A percentile compares a stretch with the other conserved stretches of the same genome.
Evolutionary conservation across 2,329 filamentous ascomycete species (phyloP).

Genomic region (Exophiala oligosperma): DNA sequence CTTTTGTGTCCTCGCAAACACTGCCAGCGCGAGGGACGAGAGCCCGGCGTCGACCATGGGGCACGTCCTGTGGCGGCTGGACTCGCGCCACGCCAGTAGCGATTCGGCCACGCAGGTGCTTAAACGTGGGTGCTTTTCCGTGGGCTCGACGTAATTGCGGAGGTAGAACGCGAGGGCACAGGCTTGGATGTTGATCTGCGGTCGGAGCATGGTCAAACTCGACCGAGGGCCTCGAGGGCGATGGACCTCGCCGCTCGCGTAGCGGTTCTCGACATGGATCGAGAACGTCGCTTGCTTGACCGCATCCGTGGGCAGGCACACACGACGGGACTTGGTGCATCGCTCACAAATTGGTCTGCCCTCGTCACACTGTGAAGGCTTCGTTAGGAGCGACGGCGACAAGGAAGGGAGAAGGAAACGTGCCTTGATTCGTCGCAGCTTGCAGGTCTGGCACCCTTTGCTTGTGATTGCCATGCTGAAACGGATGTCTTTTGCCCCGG

Average conservation of each 20-base stretch:
- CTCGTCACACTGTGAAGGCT: constrained; percentile 28
- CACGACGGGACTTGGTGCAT: constrained; percentile 26
- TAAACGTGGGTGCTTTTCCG: constrained; percentile 17
- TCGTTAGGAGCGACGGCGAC: not conserved
- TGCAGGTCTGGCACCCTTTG: constrained; percentile 31
- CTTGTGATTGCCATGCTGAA: constrained; percentile 15
- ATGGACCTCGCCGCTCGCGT: constrained; percentile 32
- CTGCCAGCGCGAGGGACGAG: constrained; percentile 30
- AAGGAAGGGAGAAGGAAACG: not conserved
- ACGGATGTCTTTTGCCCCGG: not conserved
- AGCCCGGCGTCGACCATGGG: constrained; percentile 31
- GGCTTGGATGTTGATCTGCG: constrained; percentile 27
- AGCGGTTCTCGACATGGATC: constrained; percentile 32
- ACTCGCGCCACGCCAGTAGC: constrained; percentile 13
- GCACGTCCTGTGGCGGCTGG: constrained; percentile 2
- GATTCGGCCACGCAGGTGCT: constrained; percentile 12
- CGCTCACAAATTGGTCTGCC: constrained; percentile 27
- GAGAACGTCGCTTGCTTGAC: constrained; percentile 16
- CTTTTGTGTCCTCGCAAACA: constrained; percentile 28
- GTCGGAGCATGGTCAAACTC: constrained; percentile 17
- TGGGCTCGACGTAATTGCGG: constrained; percentile 25
- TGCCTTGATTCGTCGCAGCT: constrained; percentile 31
- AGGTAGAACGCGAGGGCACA: constrained; percentile 31
- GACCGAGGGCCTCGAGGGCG: constrained; percentile 35
- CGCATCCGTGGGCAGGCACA: constrained; percentile 20